These are phyloP conservation scores for Saussurea involucrata DNA, from an alignment of 129 eudicot species.

Conservation along the genomic window DNA sequence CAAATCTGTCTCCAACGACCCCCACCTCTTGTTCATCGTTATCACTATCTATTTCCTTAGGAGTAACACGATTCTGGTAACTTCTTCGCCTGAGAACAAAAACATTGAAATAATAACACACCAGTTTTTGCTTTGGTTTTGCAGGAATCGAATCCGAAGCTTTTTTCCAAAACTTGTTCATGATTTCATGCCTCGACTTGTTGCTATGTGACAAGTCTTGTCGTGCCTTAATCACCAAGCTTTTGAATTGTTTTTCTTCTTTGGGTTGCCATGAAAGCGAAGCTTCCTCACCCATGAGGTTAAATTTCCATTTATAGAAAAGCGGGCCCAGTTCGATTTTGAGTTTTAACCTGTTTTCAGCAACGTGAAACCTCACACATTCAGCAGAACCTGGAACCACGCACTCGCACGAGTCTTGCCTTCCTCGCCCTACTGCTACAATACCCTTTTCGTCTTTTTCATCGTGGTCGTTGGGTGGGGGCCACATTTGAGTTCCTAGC, in stretches of 20 bases:
- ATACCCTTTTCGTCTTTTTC: neutral
- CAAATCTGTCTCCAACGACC: slow-evolving; percentile 58
- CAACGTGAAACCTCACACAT: slow-evolving; percentile 78
- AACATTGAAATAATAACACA: slow-evolving; percentile 86
- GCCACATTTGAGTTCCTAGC: slow-evolving; percentile 74
- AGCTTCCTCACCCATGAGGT: slow-evolving; percentile 87
- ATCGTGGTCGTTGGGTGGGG: slow-evolving; percentile 31
- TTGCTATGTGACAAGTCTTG: slow-evolving; percentile 22
- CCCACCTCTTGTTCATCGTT: slow-evolving; percentile 77
- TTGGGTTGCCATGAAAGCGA: slow-evolving; percentile 81
- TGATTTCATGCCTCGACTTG: slow-evolving; percentile 17
- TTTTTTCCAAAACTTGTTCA: slow-evolving; percentile 48
- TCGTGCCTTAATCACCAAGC: slow-evolving; percentile 31
- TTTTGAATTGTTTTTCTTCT: slow-evolving; percentile 73
- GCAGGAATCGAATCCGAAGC: slow-evolving; percentile 41
- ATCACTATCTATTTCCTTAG: slow-evolving; percentile 73
- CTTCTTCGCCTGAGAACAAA: slow-evolving; percentile 51
- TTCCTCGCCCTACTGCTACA: slow-evolving; percentile 47
- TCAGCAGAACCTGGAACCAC: slow-evolving; percentile 48
- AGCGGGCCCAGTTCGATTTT: slow-evolving; percentile 54
- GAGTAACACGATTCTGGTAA: slow-evolving; percentile 80
- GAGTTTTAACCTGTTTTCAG: slow-evolving; percentile 61
- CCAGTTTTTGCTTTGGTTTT: slow-evolving; percentile 52
- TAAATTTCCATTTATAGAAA: slow-evolving; percentile 69
- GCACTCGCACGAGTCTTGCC: slow-evolving; percentile 49